A percentile compares a stretch with the other conserved stretches of the same genome.
These are phyloP conservation scores for Adiantum capillusveneris DNA, from an alignment of 75 land plant genomes.

Conservation along the genomic window DNA sequence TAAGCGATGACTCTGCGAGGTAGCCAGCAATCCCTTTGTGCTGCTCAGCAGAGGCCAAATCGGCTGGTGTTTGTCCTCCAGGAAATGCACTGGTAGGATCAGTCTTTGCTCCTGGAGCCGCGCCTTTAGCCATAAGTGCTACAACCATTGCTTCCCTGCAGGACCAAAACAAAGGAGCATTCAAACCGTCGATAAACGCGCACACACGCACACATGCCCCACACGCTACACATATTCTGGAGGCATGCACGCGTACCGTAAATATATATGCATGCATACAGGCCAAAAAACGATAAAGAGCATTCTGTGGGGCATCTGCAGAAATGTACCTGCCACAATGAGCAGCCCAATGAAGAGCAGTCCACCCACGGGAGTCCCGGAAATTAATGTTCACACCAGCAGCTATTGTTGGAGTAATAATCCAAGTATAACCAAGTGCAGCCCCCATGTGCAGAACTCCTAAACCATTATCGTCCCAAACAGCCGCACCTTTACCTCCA, in stretches of 20 bases:
- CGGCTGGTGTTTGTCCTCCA: conserved; percentile 73
- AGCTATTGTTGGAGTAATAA: conserved; percentile 49
- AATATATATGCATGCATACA: too few relatives aligned
- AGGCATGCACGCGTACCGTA: neutral
- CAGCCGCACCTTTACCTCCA: conserved; percentile 27
- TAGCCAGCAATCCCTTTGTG: conserved; percentile 84
- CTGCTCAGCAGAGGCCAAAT: conserved; percentile 66
- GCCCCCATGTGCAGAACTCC: conserved; percentile 79
- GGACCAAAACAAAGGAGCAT: conserved; percentile 1
- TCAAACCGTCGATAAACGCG: conserved; percentile 6
- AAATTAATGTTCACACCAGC: conserved; percentile 79
- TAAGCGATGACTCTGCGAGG: conserved; percentile 66
- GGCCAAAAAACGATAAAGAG: too few relatives aligned
- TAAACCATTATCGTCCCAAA: conserved; percentile 70
- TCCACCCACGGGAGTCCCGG: conserved; percentile 90
- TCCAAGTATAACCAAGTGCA: conserved; percentile 95
- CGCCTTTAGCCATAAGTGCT: conserved; percentile 48
- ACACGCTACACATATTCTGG: neutral
- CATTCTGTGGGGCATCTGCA: too few relatives aligned
- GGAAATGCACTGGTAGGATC: conserved; percentile 67
- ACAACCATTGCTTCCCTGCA: conserved; percentile 58
- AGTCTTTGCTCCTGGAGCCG: conserved; percentile 64
- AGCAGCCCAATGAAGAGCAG: conserved; percentile 99
- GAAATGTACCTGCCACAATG: conserved; percentile 63
- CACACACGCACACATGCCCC: too few relatives aligned